Evolutionary conservation across 148 eudicot genomes (phyloP).

Genomic region (Polygonum maritimum): DNA sequence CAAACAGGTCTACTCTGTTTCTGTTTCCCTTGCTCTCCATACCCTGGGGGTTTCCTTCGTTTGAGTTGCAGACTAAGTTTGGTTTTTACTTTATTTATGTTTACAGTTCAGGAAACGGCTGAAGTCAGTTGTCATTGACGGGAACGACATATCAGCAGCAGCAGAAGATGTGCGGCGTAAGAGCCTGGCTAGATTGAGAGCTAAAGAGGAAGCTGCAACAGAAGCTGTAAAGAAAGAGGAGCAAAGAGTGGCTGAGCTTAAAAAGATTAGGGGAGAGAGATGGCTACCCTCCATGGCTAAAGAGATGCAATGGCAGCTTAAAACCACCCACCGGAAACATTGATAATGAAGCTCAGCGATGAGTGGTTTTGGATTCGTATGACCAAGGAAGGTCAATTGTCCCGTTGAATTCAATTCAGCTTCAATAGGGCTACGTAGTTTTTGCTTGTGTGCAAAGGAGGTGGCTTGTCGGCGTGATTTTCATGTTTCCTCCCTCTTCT

Average conservation of each 20-base stretch:
- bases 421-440: no score
- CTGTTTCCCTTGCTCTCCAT: neutral
- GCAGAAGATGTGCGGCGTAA: constrained; percentile 41
- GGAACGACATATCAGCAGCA: constrained; percentile 47
- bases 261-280: constrained; percentile 58
- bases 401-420: no score
- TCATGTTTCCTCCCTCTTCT: no score
- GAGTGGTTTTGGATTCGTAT: no score
- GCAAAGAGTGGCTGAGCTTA: constrained; percentile 61
- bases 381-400: no score
- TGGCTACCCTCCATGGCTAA: constrained; percentile 82
- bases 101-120: constrained; percentile 61
- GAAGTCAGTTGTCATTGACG: constrained; percentile 59
- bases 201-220: constrained; percentile 58
- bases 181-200: constrained; percentile 41
- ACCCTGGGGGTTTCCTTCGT: neutral
- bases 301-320: constrained; percentile 28
- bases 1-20: constrained; percentile 40
- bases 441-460: no score
- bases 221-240: constrained; percentile 79
- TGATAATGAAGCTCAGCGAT: neutral
- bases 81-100: neutral
- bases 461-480: no score
- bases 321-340: neutral
- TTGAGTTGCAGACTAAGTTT: neutral